Base-by-base conservation (phyloP, 2,329 filamentous ascomycete genomes). In the Akanthomyces uredinophilus region DNA sequence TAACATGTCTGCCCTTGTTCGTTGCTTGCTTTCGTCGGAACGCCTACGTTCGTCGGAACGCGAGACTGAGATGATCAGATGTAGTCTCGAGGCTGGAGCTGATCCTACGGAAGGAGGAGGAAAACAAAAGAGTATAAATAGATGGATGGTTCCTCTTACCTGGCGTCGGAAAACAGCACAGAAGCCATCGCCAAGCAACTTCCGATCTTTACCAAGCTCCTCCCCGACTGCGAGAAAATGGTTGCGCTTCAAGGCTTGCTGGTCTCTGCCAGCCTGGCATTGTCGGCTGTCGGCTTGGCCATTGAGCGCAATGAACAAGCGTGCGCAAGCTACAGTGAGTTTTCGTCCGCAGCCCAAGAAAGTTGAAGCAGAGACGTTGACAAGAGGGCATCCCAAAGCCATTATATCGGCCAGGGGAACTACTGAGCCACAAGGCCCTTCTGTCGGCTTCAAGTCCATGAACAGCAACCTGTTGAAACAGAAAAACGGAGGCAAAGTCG, bases 381-480 rank as follows among this genome's bases (percentile, higher is more conserved):
- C 32, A 37, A 20, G 1, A 35, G n/a, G 51, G 2, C 3, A 4
- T 35, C 14, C 4, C n/a, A 37, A 49, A 39, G 59, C 43, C 14
- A 32, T 55, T 11, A 41, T 55, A 29, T 32, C 49, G n/a, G 43
- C 50, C 18, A 52, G 43, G 32, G 59, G 43, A 5, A 55, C 50
- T 18, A 27, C 39, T 20, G 43, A 49, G 43, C 50, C 50, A 8
- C 50, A 61, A n/a, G 59, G 59, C 11, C 50, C 27, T 3, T 54
- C 50, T n/a, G 13, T 55, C 41, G 59, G 50, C 32, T 53, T 61
- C 49, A 46, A 47, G 41, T 39, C 4, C 39, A 61, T 61, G 59
- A 55, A 61, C 27, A 41, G 39, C 16, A 51, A 60, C n/a, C 39
- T 51, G 11, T 20, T 61, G 8, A 22, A 29, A 3, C 27, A 61